Evolutionary conservation across 148 eudicot genomes (phyloP), one percentile per base, ranked within the genome.

Genomic region (Nepenthes mirabilis): DNA sequence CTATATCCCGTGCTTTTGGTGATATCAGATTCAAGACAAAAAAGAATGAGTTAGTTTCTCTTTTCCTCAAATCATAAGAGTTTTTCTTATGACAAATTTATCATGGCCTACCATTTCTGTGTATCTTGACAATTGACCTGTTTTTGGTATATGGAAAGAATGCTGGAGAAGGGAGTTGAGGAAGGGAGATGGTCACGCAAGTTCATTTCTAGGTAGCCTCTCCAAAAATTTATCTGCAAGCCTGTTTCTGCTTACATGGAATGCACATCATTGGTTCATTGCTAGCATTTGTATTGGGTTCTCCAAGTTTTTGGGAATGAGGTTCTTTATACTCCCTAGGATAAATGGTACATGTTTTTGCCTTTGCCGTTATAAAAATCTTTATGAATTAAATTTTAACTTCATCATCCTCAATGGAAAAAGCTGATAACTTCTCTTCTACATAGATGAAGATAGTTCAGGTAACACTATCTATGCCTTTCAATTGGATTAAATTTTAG

Each of bases 1-100:
- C 99, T 52, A 89, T 93, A 54, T 82, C 99, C 40, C 97, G 99
- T 71, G 91, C 99, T 61, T 88, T 93, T 76, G 99, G 99, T 66
- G 99, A 89, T 73, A 84, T 82, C 62, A 85, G 99, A 55, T 93
- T 89, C 68, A 93, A 93, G 84, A 86, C 87, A n/a, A 84, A 84
- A 81, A 89, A 88, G 75, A 74, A 83, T 57, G 91, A 86, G 96
- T 93, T 61, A 14, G 87, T 71, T 70, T 61, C 70, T 51, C 56
- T 53, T 68, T 56, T 35, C 54, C 43, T 56, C 45, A 35, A 35
- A 11, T 9, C 40, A 57, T 60, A 2, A 33, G 34, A 55, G n/a
- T 34, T 43, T 50, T 37, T 34, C 23, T 43, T 49, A 34, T 23
- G 53, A n/a, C 43, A 35, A n/a, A 34, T 2, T 45, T 50, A n/a